These are phyloP conservation scores for Tolypocladium tundrense DNA, from an alignment of 2,329 filamentous ascomycete species.

Conservation along the genomic window DNA sequence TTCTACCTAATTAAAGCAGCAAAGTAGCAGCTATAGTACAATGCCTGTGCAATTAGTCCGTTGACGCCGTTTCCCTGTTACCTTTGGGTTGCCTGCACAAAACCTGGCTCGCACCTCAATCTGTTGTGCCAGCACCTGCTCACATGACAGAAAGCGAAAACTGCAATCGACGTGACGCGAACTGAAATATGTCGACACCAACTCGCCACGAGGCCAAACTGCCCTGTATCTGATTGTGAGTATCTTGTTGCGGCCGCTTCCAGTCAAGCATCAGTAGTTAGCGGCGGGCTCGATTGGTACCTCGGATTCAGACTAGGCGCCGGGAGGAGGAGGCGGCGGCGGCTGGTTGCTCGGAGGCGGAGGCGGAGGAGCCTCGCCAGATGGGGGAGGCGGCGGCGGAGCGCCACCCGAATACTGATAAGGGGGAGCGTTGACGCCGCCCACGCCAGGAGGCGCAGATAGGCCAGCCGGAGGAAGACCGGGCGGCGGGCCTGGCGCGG, in stretches of 20 bases:
- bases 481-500: constrained; percentile 31
- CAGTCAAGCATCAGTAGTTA: not conserved
- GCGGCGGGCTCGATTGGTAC: not conserved
- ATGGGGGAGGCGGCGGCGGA: constrained; percentile 51
- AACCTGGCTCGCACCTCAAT: not conserved
- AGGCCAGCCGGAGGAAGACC: constrained; percentile 34
- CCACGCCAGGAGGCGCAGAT: constrained; percentile 43
- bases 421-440: constrained; percentile 54
- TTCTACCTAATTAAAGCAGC: not conserved
- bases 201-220: not conserved
- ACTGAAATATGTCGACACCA: not conserved
- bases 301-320: constrained; percentile 24
- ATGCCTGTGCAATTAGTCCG: constrained; percentile 1
- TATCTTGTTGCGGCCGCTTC: not conserved
- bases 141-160: not conserved
- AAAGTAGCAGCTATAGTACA: not conserved
- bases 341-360: constrained; percentile 54
- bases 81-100: not conserved
- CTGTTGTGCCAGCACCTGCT: not conserved
- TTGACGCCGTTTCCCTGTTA: not conserved
- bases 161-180: not conserved
- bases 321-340: constrained; percentile 52
- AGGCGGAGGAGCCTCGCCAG: constrained; percentile 43
- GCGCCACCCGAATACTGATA: constrained; percentile 51
- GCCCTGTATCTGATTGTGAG: not conserved